Conservation (phyloP, 768 basidiomycete genomes). For the Lactarius evosmus region DNA sequence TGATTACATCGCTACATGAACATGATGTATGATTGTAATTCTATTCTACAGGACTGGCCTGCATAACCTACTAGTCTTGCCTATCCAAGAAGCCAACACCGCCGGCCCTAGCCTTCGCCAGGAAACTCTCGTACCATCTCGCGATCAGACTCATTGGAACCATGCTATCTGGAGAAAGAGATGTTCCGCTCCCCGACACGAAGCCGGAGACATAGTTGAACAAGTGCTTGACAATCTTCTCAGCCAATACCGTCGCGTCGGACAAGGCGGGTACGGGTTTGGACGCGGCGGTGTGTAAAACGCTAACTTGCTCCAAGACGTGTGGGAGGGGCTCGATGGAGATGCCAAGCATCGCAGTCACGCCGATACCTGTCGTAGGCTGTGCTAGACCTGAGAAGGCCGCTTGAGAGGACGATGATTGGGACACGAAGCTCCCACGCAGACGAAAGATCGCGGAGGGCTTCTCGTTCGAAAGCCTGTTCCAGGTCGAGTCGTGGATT, state of each 20-base stretch:
- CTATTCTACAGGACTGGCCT: neutral
- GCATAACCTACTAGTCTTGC: constrained; percentile 28
- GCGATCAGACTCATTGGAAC: constrained; percentile 62
- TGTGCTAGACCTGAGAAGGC: constrained; percentile 34
- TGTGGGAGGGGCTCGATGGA: constrained; percentile 70
- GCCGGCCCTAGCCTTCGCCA: constrained; percentile 53
- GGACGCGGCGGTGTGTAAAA: constrained; percentile 39
- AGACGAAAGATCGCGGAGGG: constrained; percentile 87
- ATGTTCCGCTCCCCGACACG: constrained; percentile 37
- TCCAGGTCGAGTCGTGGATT: neutral
- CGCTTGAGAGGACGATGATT: constrained; percentile 33
- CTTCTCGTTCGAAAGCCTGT: constrained; percentile 85
- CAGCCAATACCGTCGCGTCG: constrained; percentile 58
- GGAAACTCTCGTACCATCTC: constrained; percentile 71
- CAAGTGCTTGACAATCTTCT: constrained; percentile 68
- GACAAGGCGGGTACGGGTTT: constrained; percentile 31
- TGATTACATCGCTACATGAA: neutral
- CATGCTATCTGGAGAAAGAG: constrained; percentile 47
- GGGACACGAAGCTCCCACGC: constrained; percentile 55
- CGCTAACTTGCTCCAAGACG: constrained; percentile 56
- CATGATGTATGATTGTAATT: neutral
- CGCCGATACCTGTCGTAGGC: constrained; percentile 33
- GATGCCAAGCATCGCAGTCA: constrained; percentile 74
- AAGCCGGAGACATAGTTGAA: constrained; percentile 76
- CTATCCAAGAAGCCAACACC: constrained; percentile 63